A percentile compares a stretch with the other conserved stretches of the same genome.
These are phyloP conservation scores for Oenanthe javanica DNA, from an alignment of 140 eudicot genomes.

Conservation along the genomic window DNA sequence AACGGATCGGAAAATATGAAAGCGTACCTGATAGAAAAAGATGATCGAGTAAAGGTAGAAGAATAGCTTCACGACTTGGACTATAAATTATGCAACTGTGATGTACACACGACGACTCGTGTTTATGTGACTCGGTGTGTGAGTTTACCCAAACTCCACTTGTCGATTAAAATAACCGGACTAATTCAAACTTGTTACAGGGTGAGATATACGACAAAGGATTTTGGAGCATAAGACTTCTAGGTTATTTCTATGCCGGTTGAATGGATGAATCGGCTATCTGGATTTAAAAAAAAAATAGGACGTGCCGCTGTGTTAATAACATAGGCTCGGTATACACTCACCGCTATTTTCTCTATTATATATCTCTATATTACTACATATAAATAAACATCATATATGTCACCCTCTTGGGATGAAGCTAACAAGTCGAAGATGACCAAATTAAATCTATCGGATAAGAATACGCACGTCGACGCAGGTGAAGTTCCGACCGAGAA, in stretches of 20 bases:
- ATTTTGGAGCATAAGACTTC: too few species aligned
- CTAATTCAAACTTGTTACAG: too few species aligned
- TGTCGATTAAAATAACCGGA: not conserved
- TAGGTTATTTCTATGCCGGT: too few species aligned
- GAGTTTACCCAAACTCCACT: not conserved
- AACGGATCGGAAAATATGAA: not conserved
- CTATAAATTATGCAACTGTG: not conserved
- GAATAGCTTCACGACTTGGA: not conserved
- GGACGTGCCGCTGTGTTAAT: too few species aligned
- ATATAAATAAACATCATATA: not conserved
- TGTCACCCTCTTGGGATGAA: too few species aligned
- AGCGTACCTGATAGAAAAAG: not conserved
- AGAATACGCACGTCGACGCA: conserved; percentile 18
- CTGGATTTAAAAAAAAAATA: too few species aligned
- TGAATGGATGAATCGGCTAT: too few species aligned
- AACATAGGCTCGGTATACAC: too few species aligned
- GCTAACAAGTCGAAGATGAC: conserved; percentile 16
- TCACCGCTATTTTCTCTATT: too few species aligned
- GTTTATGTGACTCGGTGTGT: not conserved
- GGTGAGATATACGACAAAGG: too few species aligned
- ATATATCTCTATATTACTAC: too few species aligned
- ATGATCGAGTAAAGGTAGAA: not conserved
- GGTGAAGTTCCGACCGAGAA: conserved; percentile 15
- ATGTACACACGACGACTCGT: not conserved
- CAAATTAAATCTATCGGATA: conserved; percentile 22